phyloP scores from a whole-genome alignment of 2,329 filamentous ascomycete genomes.

The Diplodia seriata region DNA sequence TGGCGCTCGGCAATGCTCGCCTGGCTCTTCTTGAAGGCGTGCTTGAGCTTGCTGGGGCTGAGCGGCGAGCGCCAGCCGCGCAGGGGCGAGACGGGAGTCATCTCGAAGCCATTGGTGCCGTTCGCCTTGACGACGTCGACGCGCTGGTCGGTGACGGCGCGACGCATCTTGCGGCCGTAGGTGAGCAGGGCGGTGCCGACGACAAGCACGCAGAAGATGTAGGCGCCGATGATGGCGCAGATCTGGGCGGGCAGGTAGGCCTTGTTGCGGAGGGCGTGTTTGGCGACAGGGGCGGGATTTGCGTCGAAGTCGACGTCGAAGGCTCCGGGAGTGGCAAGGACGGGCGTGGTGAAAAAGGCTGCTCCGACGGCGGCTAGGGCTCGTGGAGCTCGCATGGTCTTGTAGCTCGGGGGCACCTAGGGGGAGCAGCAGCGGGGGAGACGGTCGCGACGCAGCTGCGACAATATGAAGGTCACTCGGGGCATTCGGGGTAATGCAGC shows the following conservation, averaged over 20 bases:
- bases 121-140: constrained; percentile 64
- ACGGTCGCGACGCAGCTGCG: constrained; percentile 29
- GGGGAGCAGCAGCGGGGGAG: constrained; percentile 1
- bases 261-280: constrained; percentile 43
- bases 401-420: constrained; percentile 11
- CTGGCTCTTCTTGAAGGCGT: constrained; percentile 41
- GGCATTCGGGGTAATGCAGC: constrained; percentile 24
- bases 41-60: constrained; percentile 38
- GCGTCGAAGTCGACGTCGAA: constrained; percentile 37
- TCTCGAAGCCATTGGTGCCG: constrained; percentile 43
- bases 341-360: constrained; percentile 10
- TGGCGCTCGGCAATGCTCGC: constrained; percentile 33
- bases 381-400: constrained; percentile 29
- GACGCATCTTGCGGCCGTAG: constrained; percentile 53
- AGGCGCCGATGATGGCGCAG: constrained; percentile 81
- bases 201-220: constrained; percentile 77
- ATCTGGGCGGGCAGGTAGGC: constrained; percentile 80
- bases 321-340: constrained; percentile 17
- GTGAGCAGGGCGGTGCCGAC: constrained; percentile 68
- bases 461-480: constrained; percentile 20
- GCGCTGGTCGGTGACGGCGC: constrained; percentile 52
- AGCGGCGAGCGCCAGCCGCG: constrained; percentile 35
- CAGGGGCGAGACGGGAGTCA: constrained; percentile 45
- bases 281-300: constrained; percentile 42
- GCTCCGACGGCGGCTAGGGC: constrained; percentile 24